Conservation (phyloP, 345 rosid genomes). For the Salix suchowensis region DNA sequence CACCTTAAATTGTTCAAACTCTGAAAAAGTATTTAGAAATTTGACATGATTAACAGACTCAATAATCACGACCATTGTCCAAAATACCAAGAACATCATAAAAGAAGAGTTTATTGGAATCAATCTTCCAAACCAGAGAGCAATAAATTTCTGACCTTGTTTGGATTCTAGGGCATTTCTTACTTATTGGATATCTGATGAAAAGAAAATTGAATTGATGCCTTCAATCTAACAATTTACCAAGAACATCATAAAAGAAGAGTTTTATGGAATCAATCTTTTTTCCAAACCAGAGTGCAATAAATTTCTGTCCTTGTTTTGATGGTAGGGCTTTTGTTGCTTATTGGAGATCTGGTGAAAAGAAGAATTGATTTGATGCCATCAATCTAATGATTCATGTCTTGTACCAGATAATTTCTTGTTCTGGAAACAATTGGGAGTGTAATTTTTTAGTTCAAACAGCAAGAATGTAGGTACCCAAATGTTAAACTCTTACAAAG, state of each 20-base stretch:
- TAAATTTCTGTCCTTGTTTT: neutral
- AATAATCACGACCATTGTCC: no score
- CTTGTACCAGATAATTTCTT: neutral
- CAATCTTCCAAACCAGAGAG: no score
- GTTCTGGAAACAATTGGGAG: neutral
- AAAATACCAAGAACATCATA: no score
- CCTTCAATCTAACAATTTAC: neutral
- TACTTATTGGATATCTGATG: neutral
- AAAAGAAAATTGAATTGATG: neutral
- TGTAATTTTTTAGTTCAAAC: neutral
- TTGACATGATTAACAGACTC: no score
- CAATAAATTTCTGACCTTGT: no score
- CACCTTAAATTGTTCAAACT: neutral
- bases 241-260: neutral
- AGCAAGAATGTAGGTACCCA: no score
- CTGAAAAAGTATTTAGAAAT: no score
- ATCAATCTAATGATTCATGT: neutral
- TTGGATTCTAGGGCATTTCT: no score
- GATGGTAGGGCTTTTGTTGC: neutral
- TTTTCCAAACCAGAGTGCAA: neutral
- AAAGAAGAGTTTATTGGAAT: no score
- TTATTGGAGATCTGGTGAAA: neutral
- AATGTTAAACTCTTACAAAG: no score
- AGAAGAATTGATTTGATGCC: neutral
- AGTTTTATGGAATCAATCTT: conserved; percentile 3